A percentile compares a stretch with the other conserved stretches of the same genome.
Evolutionary conservation across 2,329 filamentous ascomycete species (phyloP).

Genomic region (Penicillium sp.): DNA sequence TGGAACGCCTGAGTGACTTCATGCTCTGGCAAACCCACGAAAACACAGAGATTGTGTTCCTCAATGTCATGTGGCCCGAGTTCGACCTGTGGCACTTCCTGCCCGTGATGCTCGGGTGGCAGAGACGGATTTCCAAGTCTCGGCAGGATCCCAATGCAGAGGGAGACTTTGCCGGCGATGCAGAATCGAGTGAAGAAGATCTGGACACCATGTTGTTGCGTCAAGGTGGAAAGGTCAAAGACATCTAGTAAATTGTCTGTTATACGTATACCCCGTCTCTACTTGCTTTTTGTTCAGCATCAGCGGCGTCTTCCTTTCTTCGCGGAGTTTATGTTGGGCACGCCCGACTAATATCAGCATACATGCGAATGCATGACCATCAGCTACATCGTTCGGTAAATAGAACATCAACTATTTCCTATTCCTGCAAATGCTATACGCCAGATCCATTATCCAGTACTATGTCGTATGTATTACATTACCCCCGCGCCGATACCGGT

Average conservation of each 20-base stretch:
- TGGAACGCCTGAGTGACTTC: constrained; percentile 90
- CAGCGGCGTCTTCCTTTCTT: constrained; percentile 18
- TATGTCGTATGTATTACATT: constrained; percentile 4
- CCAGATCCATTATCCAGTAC: background rate
- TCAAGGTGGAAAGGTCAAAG: constrained; percentile 31
- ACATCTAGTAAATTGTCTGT: constrained; percentile 23
- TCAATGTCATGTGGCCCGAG: constrained; percentile 91
- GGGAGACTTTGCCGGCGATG: constrained; percentile 58
- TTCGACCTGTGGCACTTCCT: constrained; percentile 93
- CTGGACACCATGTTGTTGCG: constrained; percentile 20
- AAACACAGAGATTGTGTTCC: constrained; percentile 86
- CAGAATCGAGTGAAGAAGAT: constrained; percentile 30
- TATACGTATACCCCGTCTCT: constrained; percentile 9
- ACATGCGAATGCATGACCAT: constrained; percentile 1
- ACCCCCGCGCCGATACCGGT: constrained; percentile 29
- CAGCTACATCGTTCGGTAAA: background rate
- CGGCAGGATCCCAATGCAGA: constrained; percentile 59
- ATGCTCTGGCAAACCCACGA: constrained; percentile 99
- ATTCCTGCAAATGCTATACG: background rate
- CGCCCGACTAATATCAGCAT: constrained; percentile 8
- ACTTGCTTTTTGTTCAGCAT: constrained; percentile 18
- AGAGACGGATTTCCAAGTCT: constrained; percentile 63
- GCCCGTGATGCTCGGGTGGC: constrained; percentile 90
- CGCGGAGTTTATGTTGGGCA: constrained; percentile 8
- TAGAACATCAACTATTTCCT: constrained; percentile 1